Percentiles rank a stretch among this genome's conserved stretches.
Conservation (phyloP, 768 basidiomycete genomes). For the Leccinum sublutescens region DNA sequence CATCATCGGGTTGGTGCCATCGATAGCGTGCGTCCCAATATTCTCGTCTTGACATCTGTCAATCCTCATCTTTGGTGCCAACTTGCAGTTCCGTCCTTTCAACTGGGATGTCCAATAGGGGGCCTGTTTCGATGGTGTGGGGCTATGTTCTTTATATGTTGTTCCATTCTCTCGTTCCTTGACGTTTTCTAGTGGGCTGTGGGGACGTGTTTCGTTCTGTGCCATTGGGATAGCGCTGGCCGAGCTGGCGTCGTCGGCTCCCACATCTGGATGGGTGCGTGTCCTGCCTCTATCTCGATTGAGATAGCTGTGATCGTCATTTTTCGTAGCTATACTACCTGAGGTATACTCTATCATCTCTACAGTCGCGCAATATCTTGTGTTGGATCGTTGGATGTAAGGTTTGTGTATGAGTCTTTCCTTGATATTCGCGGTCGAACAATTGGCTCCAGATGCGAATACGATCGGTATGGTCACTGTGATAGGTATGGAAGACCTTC, state of each 20-base stretch:
- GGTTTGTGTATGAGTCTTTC: conserved; percentile 12
- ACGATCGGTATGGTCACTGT: conserved; percentile 48
- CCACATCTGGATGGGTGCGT: conserved; percentile 38
- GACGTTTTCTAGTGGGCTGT: conserved; percentile 32
- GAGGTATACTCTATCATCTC: conserved; percentile 56
- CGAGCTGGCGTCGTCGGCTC: conserved; percentile 38
- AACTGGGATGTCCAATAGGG: conserved; percentile 47
- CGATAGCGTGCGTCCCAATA: conserved; percentile 48
- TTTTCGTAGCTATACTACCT: conserved; percentile 55
- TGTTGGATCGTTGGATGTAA: conserved; percentile 68
- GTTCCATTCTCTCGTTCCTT: background rate
- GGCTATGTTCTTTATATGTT: conserved; percentile 23
- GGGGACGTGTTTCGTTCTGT: conserved; percentile 35
- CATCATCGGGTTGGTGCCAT: conserved; percentile 63
- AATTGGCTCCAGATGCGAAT: conserved; percentile 39
- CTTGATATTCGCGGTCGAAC: background rate
- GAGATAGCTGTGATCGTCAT: background rate
- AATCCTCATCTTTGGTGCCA: background rate
- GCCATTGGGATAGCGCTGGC: conserved; percentile 37
- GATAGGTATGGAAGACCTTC: conserved; percentile 21
- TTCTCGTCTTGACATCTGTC: background rate
- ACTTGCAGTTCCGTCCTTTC: conserved; percentile 39
- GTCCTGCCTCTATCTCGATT: background rate
- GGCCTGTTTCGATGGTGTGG: conserved; percentile 43
- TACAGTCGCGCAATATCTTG: conserved; percentile 54